Conservation (phyloP, 2,329 filamentous ascomycete species). For the Pseudocercospora fijiensis region DNA sequence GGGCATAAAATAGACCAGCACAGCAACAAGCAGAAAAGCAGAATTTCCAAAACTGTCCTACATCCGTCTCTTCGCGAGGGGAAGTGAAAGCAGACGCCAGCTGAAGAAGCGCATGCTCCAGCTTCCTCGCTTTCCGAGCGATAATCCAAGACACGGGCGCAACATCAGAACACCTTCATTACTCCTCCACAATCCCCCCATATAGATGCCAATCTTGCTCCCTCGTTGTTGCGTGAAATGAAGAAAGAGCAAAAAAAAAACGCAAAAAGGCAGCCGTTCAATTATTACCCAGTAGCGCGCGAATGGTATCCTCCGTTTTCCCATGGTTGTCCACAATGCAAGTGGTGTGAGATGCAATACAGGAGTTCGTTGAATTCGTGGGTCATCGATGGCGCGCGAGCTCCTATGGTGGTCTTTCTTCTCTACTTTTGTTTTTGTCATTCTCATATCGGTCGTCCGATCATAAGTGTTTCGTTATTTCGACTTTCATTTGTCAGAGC, state of each 20-base stretch:
- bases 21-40: constrained; percentile 3
- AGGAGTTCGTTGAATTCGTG: constrained; percentile 15
- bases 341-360: constrained; percentile 13
- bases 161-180: constrained; percentile 12
- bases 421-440: constrained; percentile 24
- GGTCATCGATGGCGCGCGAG: constrained; percentile 16
- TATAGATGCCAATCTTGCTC: background rate
- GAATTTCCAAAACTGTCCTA: constrained; percentile 16
- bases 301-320: constrained; percentile 3
- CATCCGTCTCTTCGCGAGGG: background rate
- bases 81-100: background rate
- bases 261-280: background rate
- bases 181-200: background rate
- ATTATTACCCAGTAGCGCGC: constrained; percentile 15
- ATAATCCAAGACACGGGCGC: background rate
- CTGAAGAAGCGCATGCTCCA: background rate
- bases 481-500: constrained; percentile 16
- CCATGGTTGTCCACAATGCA: constrained; percentile 11
- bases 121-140: background rate
- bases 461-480: constrained; percentile 23
- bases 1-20: background rate
- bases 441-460: constrained; percentile 26
- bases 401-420: constrained; percentile 22
- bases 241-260: background rate
- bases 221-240: background rate